These are phyloP conservation scores for Zymoseptoria pseudotritici DNA, from an alignment of 2,329 filamentous ascomycete species.

Conservation along the genomic window DNA sequence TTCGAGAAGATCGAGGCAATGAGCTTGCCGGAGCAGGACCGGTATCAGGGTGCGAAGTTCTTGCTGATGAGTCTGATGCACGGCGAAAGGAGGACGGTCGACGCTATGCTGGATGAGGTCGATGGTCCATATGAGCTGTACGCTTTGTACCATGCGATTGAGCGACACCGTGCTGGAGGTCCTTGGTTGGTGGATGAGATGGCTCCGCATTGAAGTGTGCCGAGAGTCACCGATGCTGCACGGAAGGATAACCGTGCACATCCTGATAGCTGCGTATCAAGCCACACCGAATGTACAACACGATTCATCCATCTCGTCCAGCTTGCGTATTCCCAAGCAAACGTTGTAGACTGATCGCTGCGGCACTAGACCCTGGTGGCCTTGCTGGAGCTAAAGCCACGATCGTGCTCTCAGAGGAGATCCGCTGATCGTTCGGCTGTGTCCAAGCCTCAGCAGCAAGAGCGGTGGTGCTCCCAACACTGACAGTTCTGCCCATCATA, in stretches of 20 bases:
- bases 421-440: slow-evolving; percentile 7
- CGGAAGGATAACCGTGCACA: neutral
- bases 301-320: neutral
- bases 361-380: slow-evolving; percentile 9
- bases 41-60: slow-evolving; percentile 12
- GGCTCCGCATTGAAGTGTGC: neutral
- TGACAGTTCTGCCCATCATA: slow-evolving; percentile 23
- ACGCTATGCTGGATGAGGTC: slow-evolving; percentile 6
- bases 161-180: neutral
- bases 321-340: slow-evolving; percentile 7
- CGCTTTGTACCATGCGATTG: neutral
- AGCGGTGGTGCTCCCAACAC: slow-evolving; percentile 24
- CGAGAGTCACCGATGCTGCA: neutral
- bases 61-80: slow-evolving; percentile 12
- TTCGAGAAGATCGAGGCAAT: slow-evolving; percentile 13
- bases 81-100: slow-evolving; percentile 8
- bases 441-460: slow-evolving; percentile 13
- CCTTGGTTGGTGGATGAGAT: neutral
- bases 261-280: neutral
- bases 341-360: slow-evolving; percentile 13
- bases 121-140: slow-evolving; percentile 2
- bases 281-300: neutral
- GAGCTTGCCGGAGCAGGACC: slow-evolving; percentile 9
- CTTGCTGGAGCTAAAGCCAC: neutral
- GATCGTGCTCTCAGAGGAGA: slow-evolving; percentile 10